Percentiles rank a stretch among this genome's conserved stretches.
phyloP scores from a whole-genome alignment of 345 rosid species.

The Gossypium herbaceum region DNA sequence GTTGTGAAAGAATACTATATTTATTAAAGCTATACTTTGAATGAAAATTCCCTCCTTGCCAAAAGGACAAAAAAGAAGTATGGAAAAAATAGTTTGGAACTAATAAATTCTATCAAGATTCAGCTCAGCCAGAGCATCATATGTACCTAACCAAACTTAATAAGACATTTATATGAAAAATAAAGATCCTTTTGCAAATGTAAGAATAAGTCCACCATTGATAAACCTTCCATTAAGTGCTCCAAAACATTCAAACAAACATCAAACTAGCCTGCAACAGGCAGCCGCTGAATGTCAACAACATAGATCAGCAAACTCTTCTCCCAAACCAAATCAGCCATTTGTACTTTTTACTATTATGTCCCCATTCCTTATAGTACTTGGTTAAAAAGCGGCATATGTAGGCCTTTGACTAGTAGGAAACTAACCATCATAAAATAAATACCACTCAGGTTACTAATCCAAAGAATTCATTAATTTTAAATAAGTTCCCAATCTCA shows the following conservation, averaged over 20 bases:
- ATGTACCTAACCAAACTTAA: not conserved
- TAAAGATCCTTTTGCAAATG: not conserved
- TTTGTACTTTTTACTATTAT: not conserved
- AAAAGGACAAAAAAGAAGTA: not conserved
- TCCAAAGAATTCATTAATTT: not conserved
- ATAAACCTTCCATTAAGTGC: not conserved
- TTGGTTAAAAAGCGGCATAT: not conserved
- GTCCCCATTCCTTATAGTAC: not conserved
- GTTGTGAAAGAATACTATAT: not conserved
- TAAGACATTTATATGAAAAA: not conserved
- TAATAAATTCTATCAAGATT: not conserved
- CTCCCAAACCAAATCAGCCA: not conserved
- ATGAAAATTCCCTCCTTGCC: not conserved
- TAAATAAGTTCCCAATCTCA: not conserved
- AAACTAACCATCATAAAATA: not conserved
- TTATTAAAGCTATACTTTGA: not conserved
- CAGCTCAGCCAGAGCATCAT: not conserved
- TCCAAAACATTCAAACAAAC: not conserved
- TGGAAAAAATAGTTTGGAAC: not conserved
- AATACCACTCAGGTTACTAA: not conserved
- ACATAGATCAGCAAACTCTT: not conserved
- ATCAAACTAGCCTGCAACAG: not conserved
- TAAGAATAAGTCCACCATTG: not conserved
- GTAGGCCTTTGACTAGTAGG: not conserved
- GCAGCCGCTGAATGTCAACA: not conserved